Percentiles rank a stretch among this genome's conserved stretches.
Evolutionary conservation across 2,329 filamentous ascomycete species (phyloP).

Genomic region (Fusarium sterilihyphosum): DNA sequence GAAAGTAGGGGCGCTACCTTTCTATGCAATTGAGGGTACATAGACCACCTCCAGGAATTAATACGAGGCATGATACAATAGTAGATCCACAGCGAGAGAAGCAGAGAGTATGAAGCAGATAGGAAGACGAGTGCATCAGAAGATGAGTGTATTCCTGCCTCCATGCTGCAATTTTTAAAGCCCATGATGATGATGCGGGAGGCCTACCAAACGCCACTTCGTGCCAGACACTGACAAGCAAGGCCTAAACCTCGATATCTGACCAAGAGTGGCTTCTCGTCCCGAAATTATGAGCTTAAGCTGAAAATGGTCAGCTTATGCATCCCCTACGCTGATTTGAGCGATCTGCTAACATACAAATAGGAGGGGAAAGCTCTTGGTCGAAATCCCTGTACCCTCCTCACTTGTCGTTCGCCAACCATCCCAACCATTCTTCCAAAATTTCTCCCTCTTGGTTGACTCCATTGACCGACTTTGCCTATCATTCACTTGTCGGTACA

Average conservation of each 20-base stretch:
- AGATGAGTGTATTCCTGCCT: background rate
- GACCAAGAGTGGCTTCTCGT: background rate
- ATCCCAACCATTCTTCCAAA: no score
- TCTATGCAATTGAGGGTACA: background rate
- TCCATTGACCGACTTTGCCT: no score
- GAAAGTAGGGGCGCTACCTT: background rate
- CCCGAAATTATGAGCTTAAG: background rate
- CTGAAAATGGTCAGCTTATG: background rate
- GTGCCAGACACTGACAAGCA: no score
- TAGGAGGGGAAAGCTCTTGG: background rate
- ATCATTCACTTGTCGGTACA: no score
- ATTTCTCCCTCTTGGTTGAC: no score
- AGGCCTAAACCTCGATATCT: no score
- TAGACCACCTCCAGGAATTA: background rate
- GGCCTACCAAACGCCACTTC: background rate
- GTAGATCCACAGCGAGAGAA: background rate
- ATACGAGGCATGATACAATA: background rate
- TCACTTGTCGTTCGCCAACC: no score
- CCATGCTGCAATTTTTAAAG: background rate
- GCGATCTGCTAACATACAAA: background rate
- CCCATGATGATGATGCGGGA: background rate
- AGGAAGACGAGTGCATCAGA: background rate
- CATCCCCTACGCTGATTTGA: background rate
- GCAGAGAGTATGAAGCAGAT: background rate
- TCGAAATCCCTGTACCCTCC: background rate